Evolutionary conservation across 2,329 filamentous ascomycete genomes (phyloP).

Genomic region (Lanzia echinophila): DNA sequence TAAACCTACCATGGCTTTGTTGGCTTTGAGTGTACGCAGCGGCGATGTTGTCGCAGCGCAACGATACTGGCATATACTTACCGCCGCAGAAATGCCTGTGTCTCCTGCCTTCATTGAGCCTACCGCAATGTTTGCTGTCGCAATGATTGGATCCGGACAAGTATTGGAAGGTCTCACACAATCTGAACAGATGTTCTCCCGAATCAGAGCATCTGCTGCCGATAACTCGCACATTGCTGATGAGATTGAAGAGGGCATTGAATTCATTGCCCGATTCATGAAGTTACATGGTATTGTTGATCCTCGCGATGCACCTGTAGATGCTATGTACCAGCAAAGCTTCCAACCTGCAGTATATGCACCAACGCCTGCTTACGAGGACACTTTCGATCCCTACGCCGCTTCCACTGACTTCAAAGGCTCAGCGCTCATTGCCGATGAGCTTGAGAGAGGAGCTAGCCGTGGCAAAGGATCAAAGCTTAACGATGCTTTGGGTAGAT

Average conservation of each 20-base stretch:
- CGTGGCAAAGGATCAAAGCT: slow-evolving; percentile 57
- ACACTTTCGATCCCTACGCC: slow-evolving; percentile 85
- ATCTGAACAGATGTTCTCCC: slow-evolving; percentile 79
- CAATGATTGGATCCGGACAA: slow-evolving; percentile 78
- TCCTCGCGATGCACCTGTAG: slow-evolving; percentile 43
- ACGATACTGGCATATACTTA: slow-evolving; percentile 73
- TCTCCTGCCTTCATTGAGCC: slow-evolving; percentile 71
- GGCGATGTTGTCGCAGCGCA: slow-evolving; percentile 73
- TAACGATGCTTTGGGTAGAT: slow-evolving; percentile 72
- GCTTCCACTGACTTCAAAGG: slow-evolving; percentile 89
- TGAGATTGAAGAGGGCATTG: slow-evolving; percentile 80
- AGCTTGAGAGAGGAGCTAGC: slow-evolving; percentile 74
- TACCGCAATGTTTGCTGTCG: slow-evolving; percentile 82
- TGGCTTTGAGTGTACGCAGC: slow-evolving; percentile 78
- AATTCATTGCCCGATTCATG: slow-evolving; percentile 60
- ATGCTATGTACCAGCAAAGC: slow-evolving; percentile 40
- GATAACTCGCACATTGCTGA: slow-evolving; percentile 56
- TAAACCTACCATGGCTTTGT: slow-evolving; percentile 67
- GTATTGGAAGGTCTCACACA: slow-evolving; percentile 74
- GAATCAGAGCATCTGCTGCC: slow-evolving; percentile 59
- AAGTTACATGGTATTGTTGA: slow-evolving; percentile 46
- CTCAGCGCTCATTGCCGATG: slow-evolving; percentile 82
- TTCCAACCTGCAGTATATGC: slow-evolving; percentile 46
- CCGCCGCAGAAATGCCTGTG: slow-evolving; percentile 52
- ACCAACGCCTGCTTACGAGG: slow-evolving; percentile 60